A percentile compares a stretch with the other conserved stretches of the same genome.
phyloP scores from a whole-genome alignment of 768 basidiomycete genomes.

The Amanita rimosa region DNA sequence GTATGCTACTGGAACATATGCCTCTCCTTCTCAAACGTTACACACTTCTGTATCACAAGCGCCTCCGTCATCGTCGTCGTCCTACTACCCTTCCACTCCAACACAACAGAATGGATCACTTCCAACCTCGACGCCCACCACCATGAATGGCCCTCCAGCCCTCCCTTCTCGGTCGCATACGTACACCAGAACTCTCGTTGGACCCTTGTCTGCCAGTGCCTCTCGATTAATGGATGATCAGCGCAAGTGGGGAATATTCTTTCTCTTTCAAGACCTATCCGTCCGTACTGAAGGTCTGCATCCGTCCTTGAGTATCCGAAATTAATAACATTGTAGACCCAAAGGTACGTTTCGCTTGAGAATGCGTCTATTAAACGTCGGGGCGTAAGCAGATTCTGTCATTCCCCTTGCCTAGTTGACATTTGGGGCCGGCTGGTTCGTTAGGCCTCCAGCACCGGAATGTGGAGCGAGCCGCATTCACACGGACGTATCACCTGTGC shows the following conservation, averaged over 20 bases:
- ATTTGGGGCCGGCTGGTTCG: neutral
- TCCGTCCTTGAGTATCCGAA: conserved; percentile 2
- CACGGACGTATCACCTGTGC: conserved; percentile 58
- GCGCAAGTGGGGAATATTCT: conserved; percentile 81
- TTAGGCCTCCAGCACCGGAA: conserved; percentile 65
- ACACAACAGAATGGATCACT: conserved; percentile 20
- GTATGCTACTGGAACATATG: conserved; percentile 16
- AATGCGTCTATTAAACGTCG: conserved; percentile 82
- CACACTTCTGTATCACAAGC: neutral
- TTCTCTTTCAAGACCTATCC: conserved; percentile 90
- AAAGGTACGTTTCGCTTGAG: conserved; percentile 78
- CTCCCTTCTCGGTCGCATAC: conserved; percentile 29
- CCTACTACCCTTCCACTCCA: conserved; percentile 17
- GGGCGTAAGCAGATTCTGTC: conserved; percentile 55
- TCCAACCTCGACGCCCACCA: conserved; percentile 21
- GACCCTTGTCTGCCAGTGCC: conserved; percentile 80
- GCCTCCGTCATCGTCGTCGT: neutral
- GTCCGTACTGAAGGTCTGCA: conserved; percentile 80
- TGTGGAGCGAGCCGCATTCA: conserved; percentile 54
- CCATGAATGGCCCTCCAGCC: conserved; percentile 28
- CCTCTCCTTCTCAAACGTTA: neutral
- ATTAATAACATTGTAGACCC: conserved; percentile 7
- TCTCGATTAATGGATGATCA: conserved; percentile 78
- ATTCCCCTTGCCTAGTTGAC: conserved; percentile 10
- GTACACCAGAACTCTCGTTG: conserved; percentile 84